Percentiles rank a stretch among this genome's conserved stretches.
These are phyloP conservation scores for Fusarium lyarnte DNA, from an alignment of 2,329 filamentous ascomycete species.

Conservation along the genomic window DNA sequence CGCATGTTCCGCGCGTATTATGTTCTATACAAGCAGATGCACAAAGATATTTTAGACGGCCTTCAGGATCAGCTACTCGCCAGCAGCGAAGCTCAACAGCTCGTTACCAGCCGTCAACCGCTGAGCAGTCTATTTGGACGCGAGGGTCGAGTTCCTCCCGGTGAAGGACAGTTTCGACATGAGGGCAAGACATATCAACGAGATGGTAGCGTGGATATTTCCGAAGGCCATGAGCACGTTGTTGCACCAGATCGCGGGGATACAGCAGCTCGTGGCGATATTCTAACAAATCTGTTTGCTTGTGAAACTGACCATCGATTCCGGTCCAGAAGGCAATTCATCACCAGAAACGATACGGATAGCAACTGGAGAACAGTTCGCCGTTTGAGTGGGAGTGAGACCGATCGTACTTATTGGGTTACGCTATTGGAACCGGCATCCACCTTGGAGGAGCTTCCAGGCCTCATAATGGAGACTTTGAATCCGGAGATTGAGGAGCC, in stretches of 20 bases:
- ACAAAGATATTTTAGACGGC: conserved; percentile 81
- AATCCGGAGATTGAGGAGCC: conserved; percentile 43
- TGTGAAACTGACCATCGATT: conserved; percentile 46
- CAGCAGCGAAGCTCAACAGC: conserved; percentile 78
- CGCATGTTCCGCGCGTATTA: conserved; percentile 94
- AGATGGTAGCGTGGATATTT: conserved; percentile 72
- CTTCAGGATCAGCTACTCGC: conserved; percentile 82
- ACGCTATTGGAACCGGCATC: conserved; percentile 58
- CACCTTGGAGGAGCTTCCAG: conserved; percentile 55
- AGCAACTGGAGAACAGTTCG: conserved; percentile 50
- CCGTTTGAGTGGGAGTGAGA: conserved; percentile 44
- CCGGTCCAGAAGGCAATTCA: conserved; percentile 43
- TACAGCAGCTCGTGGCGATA: conserved; percentile 66
- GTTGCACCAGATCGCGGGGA: conserved; percentile 70
- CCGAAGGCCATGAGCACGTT: conserved; percentile 65
- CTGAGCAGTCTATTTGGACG: conserved; percentile 79
- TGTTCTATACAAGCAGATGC: conserved; percentile 87
- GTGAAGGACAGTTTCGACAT: conserved; percentile 64
- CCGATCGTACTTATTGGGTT: conserved; percentile 54
- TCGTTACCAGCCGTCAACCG: conserved; percentile 78
- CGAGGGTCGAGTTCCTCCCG: conserved; percentile 72
- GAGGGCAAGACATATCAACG: conserved; percentile 73
- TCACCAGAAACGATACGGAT: conserved; percentile 47
- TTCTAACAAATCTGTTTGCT: conserved; percentile 65
- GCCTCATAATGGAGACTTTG: conserved; percentile 49